phyloP scores from a whole-genome alignment of 2,329 filamentous ascomycete genomes.

The Monosporascus cannonballus region DNA sequence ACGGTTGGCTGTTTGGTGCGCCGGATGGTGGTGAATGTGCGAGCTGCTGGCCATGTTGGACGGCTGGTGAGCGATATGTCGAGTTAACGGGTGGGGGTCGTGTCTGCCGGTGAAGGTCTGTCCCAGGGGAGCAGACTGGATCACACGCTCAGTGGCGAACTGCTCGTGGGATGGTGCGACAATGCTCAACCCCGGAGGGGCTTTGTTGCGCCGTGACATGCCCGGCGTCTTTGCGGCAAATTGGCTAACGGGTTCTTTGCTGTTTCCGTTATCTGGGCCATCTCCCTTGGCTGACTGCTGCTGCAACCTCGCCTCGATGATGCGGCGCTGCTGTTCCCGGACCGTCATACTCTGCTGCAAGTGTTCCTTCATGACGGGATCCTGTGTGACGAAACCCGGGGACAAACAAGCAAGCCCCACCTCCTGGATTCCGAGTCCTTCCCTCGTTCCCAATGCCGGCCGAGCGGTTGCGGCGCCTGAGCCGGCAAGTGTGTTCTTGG shows the following conservation, averaged over 20 bases:
- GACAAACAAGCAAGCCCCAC: conserved; percentile 92
- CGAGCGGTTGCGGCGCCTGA: conserved; percentile 56
- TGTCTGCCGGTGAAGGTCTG: conserved; percentile 93
- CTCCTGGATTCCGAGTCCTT: conserved; percentile 79
- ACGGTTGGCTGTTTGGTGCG: conserved; percentile 83
- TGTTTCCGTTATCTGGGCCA: conserved; percentile 50
- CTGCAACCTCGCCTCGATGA: conserved; percentile 87
- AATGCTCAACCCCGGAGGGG: conserved; percentile 86
- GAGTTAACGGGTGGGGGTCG: conserved; percentile 67
- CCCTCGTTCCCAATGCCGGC: conserved; percentile 71
- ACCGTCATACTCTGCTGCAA: conserved; percentile 91
- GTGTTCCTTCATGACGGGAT: conserved; percentile 94
- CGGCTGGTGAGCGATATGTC: conserved; percentile 74
- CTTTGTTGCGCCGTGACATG: conserved; percentile 66
- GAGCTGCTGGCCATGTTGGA: conserved; percentile 78
- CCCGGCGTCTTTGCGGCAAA: conserved; percentile 66
- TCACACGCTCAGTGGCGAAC: conserved; percentile 89
- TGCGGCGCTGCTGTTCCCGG: conserved; percentile 85
- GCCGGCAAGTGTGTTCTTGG: conserved; percentile 50
- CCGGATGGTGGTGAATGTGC: conserved; percentile 85
- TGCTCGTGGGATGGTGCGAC: conserved; percentile 89
- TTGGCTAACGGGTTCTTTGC: conserved; percentile 39
- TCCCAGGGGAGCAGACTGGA: conserved; percentile 91
- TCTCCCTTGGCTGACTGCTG: conserved; percentile 80
- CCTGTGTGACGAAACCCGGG: conserved; percentile 91